These are phyloP conservation scores for Phlyctochytrium planicorne DNA, from an alignment of 192 early-diverging fungal species.

Conservation along the genomic window DNA sequence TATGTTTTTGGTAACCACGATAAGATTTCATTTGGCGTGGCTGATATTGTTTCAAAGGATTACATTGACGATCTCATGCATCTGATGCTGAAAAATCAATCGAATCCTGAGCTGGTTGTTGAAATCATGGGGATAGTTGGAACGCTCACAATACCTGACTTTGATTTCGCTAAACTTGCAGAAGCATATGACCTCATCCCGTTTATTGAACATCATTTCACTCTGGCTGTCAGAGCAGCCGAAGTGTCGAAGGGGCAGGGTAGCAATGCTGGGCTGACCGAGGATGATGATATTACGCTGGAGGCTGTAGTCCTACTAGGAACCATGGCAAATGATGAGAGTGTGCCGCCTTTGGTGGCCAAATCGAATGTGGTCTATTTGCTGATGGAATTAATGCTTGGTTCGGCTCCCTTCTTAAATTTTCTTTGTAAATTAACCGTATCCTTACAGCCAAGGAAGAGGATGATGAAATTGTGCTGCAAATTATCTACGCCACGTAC, in stretches of 20 bases:
- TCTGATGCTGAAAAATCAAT: conserved; percentile 34
- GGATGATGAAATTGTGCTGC: conserved; percentile 63
- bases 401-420: conserved; percentile 19
- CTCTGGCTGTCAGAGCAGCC: conserved; percentile 11
- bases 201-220: conserved; percentile 31
- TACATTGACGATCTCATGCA: conserved; percentile 57
- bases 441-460: conserved; percentile 50
- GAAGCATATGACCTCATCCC: conserved; percentile 45
- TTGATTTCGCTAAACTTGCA: conserved; percentile 55
- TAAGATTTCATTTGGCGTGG: no score
- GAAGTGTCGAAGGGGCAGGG: conserved; percentile 3
- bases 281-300: conserved; percentile 53
- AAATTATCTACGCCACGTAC: conserved; percentile 57
- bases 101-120: conserved; percentile 41
- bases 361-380: conserved; percentile 35
- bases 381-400: conserved; percentile 54
- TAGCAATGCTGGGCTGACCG: conserved; percentile 12
- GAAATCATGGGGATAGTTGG: conserved; percentile 52
- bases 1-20: conserved; percentile 50
- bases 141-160: conserved; percentile 46
- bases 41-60: conserved; percentile 30
- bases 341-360: conserved; percentile 46
- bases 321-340: conserved; percentile 54
- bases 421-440: conserved; percentile 8
- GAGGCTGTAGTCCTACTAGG: conserved; percentile 48